These are phyloP conservation scores for Coleophoma eucalyptorum DNA, from an alignment of 2,329 filamentous ascomycete genomes.

Conservation along the genomic window DNA sequence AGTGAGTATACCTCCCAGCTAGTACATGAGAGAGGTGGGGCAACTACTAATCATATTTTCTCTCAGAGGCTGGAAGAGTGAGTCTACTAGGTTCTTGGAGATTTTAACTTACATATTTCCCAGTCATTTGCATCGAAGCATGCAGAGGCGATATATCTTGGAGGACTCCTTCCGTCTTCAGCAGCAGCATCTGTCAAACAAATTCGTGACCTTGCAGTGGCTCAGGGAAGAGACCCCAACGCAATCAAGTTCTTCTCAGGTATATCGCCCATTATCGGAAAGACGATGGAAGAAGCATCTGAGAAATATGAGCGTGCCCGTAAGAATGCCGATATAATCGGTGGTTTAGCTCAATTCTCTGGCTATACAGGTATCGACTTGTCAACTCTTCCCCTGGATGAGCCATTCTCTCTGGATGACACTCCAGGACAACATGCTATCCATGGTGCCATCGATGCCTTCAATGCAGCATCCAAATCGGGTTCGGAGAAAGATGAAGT, in stretches of 20 bases:
- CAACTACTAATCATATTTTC: background rate
- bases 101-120: constrained; percentile 29
- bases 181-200: constrained; percentile 58
- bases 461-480: constrained; percentile 44
- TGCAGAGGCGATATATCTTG: constrained; percentile 67
- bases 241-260: constrained; percentile 64
- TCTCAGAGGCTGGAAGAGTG: background rate
- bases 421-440: constrained; percentile 22
- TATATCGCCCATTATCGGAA: constrained; percentile 59
- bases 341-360: constrained; percentile 64
- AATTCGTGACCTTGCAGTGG: constrained; percentile 50
- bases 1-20: constrained; percentile 27
- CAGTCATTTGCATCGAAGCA: constrained; percentile 61
- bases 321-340: constrained; percentile 56
- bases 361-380: constrained; percentile 68
- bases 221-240: constrained; percentile 50
- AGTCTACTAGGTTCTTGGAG: constrained; percentile 18
- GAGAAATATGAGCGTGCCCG: constrained; percentile 58
- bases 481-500: constrained; percentile 37
- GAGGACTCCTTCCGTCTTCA: constrained; percentile 55
- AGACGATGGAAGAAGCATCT: constrained; percentile 61
- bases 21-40: background rate
- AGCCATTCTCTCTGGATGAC: constrained; percentile 40
- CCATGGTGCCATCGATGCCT: constrained; percentile 34
- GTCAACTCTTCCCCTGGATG: constrained; percentile 53